Conservation (phyloP, 495 filamentous ascomycete genomes). For the Talaromyces borbonicus region DNA sequence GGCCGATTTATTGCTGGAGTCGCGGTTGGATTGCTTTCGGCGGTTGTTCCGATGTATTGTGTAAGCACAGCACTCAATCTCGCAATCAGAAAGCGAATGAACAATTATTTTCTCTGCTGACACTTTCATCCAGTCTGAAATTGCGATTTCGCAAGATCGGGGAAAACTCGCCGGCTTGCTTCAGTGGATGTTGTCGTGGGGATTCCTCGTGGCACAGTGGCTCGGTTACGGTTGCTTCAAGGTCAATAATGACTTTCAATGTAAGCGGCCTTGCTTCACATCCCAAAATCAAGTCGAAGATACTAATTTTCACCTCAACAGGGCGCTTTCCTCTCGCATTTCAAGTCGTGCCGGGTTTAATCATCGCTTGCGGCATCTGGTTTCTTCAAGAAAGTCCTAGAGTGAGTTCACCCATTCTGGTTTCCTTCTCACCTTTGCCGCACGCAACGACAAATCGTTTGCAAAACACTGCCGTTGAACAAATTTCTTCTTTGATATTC, state of each 20-base stretch:
- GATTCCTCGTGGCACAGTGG: slow-evolving; percentile 42
- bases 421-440: too few species aligned
- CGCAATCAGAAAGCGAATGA: too few species aligned
- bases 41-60: slow-evolving; percentile 41
- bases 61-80: too few species aligned
- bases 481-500: too few species aligned
- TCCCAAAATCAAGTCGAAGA: too few species aligned
- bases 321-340: slow-evolving; percentile 46
- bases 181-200: slow-evolving; percentile 39
- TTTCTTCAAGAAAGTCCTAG: slow-evolving; percentile 47
- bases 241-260: slow-evolving; percentile 35
- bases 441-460: too few species aligned
- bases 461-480: too few species aligned
- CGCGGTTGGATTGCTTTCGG: slow-evolving; percentile 42
- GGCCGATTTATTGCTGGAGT: slow-evolving; percentile 42
- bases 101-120: too few species aligned
- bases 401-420: too few species aligned
- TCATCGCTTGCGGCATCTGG: slow-evolving; percentile 38
- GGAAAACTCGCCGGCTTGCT: slow-evolving; percentile 22
- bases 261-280: slow-evolving; percentile 9
- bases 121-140: too few species aligned
- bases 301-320: neutral
- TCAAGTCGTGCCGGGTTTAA: slow-evolving; percentile 39
- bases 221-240: slow-evolving; percentile 43
- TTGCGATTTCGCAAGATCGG: too few species aligned